Evolutionary conservation across 129 eudicot species (phyloP).

Genomic region (Centrapalus pauciflorus): DNA sequence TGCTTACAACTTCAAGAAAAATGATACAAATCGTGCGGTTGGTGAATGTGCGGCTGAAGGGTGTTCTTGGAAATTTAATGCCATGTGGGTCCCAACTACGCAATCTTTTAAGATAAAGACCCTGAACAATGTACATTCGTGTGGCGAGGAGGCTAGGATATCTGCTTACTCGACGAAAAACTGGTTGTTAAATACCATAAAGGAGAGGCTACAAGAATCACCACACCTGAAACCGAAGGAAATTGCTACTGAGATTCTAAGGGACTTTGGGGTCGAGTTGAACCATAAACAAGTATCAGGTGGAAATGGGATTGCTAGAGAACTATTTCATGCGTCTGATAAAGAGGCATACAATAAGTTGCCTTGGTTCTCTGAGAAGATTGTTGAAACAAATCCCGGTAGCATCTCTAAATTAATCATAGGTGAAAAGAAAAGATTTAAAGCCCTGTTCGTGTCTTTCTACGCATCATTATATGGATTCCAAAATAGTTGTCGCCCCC

Average conservation of each 20-base stretch:
- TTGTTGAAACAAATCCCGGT: constrained; percentile 63
- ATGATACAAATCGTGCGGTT: constrained; percentile 46
- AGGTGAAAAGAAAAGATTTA: constrained; percentile 53
- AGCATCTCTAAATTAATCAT: constrained; percentile 45
- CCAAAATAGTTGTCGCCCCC: constrained; percentile 61
- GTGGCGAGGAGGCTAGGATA: constrained; percentile 56
- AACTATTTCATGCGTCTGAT: constrained; percentile 59
- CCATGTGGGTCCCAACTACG: constrained; percentile 48
- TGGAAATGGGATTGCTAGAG: constrained; percentile 37
- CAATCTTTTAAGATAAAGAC: constrained; percentile 54
- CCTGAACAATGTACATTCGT: constrained; percentile 50
- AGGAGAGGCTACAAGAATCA: constrained; percentile 50
- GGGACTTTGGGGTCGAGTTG: constrained; percentile 40
- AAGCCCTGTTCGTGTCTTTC: constrained; percentile 53
- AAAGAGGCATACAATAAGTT: constrained; percentile 57
- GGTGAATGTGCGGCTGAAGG: constrained; percentile 53
- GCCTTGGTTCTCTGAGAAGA: constrained; percentile 57
- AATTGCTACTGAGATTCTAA: constrained; percentile 47
- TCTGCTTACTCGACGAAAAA: constrained; percentile 45
- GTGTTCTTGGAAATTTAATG: constrained; percentile 73
- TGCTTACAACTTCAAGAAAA: constrained; percentile 53
- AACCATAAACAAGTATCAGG: constrained; percentile 44
- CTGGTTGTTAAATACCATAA: constrained; percentile 53
- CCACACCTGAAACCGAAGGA: constrained; percentile 60
- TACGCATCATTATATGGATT: constrained; percentile 51